These are phyloP conservation scores for Quercus rubra DNA, from an alignment of 306 rosid species.

Conservation along the genomic window DNA sequence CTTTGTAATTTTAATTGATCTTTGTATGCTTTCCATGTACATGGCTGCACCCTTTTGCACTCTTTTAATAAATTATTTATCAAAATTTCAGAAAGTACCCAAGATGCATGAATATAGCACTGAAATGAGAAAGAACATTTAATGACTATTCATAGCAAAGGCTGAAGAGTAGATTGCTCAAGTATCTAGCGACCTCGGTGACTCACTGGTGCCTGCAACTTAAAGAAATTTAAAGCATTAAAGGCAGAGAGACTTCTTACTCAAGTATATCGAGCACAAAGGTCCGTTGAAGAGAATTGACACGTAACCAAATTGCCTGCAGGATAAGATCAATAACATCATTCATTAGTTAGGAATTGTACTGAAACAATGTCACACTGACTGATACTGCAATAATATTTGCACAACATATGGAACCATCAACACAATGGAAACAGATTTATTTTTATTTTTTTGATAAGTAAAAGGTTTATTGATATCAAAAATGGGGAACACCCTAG, in stretches of 20 bases:
- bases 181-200: background rate
- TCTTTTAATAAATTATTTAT: too few species aligned
- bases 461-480: too few species aligned
- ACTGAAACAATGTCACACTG: slow-evolving; percentile 14
- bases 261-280: slow-evolving; percentile 96
- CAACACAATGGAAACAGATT: background rate
- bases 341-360: slow-evolving; percentile 23
- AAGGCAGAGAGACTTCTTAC: slow-evolving; percentile 49
- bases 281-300: slow-evolving; percentile 68
- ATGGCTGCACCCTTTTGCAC: too few species aligned
- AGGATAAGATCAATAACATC: slow-evolving; percentile 24
- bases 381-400: slow-evolving; percentile 6
- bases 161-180: slow-evolving; percentile 13
- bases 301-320: slow-evolving; percentile 86
- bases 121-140: background rate
- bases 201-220: background rate
- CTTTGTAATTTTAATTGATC: too few species aligned
- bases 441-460: too few species aligned
- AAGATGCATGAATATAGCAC: background rate
- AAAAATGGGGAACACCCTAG: too few species aligned
- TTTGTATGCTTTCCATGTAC: too few species aligned
- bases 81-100: background rate
- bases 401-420: background rate
- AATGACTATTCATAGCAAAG: background rate
- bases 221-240: slow-evolving; percentile 11